Percentiles rank a stretch among this genome's conserved stretches.
These are phyloP conservation scores for Bjerkandera adusta DNA, from an alignment of 1,284 basidiomycete genomes.

Conservation along the genomic window DNA sequence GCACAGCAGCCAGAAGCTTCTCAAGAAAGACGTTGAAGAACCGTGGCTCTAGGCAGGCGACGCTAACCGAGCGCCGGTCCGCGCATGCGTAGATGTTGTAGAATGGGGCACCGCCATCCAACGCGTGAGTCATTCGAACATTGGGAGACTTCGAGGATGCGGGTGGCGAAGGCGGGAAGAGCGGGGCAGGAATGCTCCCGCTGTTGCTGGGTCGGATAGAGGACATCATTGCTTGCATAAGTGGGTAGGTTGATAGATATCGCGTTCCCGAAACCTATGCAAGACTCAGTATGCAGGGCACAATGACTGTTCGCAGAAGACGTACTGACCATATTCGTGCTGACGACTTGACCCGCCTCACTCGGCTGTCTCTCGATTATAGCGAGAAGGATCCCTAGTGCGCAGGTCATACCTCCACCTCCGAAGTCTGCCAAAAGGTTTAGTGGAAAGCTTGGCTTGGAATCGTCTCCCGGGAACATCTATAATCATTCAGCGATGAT, in stretches of 20 bases:
- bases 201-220: slow-evolving; percentile 25
- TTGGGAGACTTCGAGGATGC: slow-evolving; percentile 32
- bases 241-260: slow-evolving; percentile 71
- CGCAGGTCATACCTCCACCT: slow-evolving; percentile 76
- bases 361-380: slow-evolving; percentile 64
- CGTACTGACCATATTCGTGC: slow-evolving; percentile 71
- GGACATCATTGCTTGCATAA: slow-evolving; percentile 46
- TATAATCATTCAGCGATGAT: slow-evolving; percentile 23
- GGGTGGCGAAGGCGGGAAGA: slow-evolving; percentile 26
- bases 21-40: slow-evolving; percentile 66
- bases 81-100: slow-evolving; percentile 75
- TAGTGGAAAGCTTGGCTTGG: slow-evolving; percentile 70
- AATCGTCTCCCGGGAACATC: slow-evolving; percentile 66
- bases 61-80: slow-evolving; percentile 74
- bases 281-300: not conserved
- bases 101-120: slow-evolving; percentile 81
- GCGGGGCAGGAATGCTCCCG: not conserved
- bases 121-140: slow-evolving; percentile 57
- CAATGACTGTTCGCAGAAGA: slow-evolving; percentile 2
- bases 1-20: slow-evolving; percentile 52
- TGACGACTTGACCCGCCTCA: slow-evolving; percentile 72
- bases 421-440: slow-evolving; percentile 84
- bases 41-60: slow-evolving; percentile 72
- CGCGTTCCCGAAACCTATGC: slow-evolving; percentile 73
- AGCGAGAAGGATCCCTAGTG: slow-evolving; percentile 74